These are phyloP conservation scores for Suillus alpinus DNA, from an alignment of 768 basidiomycete genomes.

Conservation along the genomic window DNA sequence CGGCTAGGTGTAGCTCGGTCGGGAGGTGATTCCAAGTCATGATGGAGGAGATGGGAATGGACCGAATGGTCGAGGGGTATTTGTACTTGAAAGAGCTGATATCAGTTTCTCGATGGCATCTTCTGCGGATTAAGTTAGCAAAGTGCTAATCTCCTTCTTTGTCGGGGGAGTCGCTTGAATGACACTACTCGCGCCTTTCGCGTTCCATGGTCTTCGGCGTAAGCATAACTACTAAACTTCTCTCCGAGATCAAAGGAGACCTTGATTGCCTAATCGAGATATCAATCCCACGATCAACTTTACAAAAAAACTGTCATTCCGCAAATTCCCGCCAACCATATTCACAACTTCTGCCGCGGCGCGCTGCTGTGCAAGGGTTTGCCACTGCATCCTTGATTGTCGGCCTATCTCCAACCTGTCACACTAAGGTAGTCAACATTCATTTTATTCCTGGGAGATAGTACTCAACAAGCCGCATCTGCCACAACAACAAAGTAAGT, in stretches of 20 bases:
- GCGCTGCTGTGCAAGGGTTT: neutral
- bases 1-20: slow-evolving; percentile 59
- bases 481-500: neutral
- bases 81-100: neutral
- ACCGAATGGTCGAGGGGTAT: neutral
- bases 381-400: neutral
- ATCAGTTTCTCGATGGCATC: neutral
- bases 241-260: slow-evolving; percentile 23
- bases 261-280: neutral
- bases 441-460: neutral
- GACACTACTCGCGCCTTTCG: slow-evolving; percentile 2
- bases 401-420: neutral
- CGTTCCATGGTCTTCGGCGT: slow-evolving; percentile 16
- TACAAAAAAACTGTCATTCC: neutral
- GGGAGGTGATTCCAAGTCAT: slow-evolving; percentile 57
- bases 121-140: slow-evolving; percentile 5
- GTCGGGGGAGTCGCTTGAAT: slow-evolving; percentile 9
- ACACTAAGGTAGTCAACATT: neutral
- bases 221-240: slow-evolving; percentile 3
- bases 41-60: neutral
- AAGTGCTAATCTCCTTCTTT: slow-evolving; percentile 17
- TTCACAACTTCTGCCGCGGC: neutral
- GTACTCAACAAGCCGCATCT: neutral
- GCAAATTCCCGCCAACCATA: neutral
- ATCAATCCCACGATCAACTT: slow-evolving; percentile 2